phyloP scores from a whole-genome alignment of 257 asterid genomes.

The Anisodus acutangulus region DNA sequence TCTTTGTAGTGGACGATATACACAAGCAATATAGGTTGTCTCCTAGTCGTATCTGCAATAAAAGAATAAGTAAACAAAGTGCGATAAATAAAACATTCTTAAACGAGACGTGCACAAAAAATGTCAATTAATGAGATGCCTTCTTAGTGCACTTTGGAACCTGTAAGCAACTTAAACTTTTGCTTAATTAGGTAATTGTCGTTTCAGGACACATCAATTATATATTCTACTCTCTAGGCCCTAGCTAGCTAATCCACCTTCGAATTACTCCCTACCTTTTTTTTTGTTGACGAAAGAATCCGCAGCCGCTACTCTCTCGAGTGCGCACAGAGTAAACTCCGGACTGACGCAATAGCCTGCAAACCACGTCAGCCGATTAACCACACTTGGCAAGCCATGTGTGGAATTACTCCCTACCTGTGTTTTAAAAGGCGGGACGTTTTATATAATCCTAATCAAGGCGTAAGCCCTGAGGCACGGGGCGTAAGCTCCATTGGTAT shows the following conservation, averaged over 20 bases:
- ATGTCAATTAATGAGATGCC: background rate
- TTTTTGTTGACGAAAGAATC: too few relatives aligned
- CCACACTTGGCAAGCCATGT: too few relatives aligned
- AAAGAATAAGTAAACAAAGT: background rate
- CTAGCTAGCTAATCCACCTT: background rate
- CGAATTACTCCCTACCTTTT: background rate
- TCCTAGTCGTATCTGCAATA: background rate
- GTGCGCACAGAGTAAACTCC: too few relatives aligned
- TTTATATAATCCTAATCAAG: too few relatives aligned
- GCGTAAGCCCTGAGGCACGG: too few relatives aligned
- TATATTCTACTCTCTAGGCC: background rate
- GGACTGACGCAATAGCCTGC: too few relatives aligned
- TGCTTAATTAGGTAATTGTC: constrained; percentile 3
- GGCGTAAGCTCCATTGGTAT: too few relatives aligned
- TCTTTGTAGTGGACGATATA: background rate
- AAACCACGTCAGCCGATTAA: too few relatives aligned
- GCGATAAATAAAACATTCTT: background rate
- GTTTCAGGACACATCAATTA: background rate
- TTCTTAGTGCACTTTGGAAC: constrained; percentile 7
- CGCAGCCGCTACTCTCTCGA: too few relatives aligned
- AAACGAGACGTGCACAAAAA: background rate
- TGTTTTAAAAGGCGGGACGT: too few relatives aligned
- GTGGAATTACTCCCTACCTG: too few relatives aligned
- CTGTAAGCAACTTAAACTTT: background rate
- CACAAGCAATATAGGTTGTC: background rate